phyloP scores from a whole-genome alignment of 164 flowering plant genomes.

The Pachysandra terminalis region DNA sequence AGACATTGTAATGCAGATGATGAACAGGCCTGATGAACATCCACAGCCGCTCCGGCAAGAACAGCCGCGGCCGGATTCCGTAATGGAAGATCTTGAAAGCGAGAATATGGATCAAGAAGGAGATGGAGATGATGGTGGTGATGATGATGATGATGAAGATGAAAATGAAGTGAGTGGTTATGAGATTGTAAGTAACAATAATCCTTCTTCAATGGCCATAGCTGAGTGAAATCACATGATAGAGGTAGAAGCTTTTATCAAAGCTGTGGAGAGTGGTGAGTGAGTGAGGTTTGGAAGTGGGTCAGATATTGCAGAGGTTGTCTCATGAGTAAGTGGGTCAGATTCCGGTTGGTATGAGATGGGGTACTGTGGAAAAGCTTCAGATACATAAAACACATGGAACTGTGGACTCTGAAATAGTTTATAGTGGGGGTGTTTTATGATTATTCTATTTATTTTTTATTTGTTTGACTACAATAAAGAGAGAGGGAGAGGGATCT shows the following conservation, averaged over 20 bases:
- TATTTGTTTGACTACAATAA: no score
- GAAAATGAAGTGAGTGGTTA: constrained; percentile 25
- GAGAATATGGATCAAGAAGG: constrained; percentile 22
- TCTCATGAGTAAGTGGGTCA: constrained; percentile 3
- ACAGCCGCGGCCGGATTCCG: constrained; percentile 11
- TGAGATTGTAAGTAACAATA: constrained; percentile 23
- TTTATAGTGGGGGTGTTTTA: no score
- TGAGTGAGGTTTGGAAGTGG: constrained; percentile 1
- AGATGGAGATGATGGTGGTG: constrained; percentile 18
- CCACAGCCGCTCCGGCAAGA: constrained; percentile 24
- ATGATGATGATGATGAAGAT: no score
- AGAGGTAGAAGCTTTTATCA: background rate
- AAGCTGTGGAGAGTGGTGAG: background rate
- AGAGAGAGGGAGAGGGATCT: no score
- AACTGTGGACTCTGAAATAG: no score
- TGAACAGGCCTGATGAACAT: constrained; percentile 60
- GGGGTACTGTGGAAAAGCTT: background rate
- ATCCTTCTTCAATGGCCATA: constrained; percentile 22
- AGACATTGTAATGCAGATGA: constrained; percentile 31
- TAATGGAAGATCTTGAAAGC: constrained; percentile 20
- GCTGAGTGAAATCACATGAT: constrained; percentile 18
- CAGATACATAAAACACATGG: no score
- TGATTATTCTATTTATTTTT: no score
- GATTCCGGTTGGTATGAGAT: background rate
- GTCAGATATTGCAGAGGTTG: constrained; percentile 8